A percentile compares a stretch with the other conserved stretches of the same genome.
Evolutionary conservation across 164 flowering plant species (phyloP).

Genomic region (Kalanchoe fedtschenkoi): DNA sequence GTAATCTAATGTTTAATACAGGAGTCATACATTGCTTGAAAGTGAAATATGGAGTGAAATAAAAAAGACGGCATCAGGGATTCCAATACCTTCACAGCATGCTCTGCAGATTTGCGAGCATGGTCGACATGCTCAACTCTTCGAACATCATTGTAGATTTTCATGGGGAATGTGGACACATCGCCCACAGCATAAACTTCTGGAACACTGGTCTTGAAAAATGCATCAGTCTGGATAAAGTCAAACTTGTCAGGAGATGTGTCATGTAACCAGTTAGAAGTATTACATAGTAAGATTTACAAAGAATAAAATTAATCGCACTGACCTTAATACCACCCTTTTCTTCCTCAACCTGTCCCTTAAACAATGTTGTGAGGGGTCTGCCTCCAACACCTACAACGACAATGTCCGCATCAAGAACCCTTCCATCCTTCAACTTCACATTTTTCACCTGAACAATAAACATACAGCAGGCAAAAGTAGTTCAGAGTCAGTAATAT

Average conservation of each 20-base stretch:
- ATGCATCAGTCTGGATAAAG: constrained; percentile 71
- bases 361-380: constrained; percentile 67
- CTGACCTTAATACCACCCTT: constrained; percentile 96
- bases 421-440: constrained; percentile 79
- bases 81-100: constrained; percentile 78
- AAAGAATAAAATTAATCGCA: neutral
- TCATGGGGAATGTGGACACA: constrained; percentile 93
- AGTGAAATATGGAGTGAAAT: neutral
- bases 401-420: constrained; percentile 90
- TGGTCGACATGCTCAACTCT: constrained; percentile 99
- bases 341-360: constrained; percentile 87
- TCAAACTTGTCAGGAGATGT: neutral
- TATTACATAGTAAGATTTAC: neutral
- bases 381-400: constrained; percentile 93
- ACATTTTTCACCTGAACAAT: constrained; percentile 76
- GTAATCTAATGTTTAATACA: too few relatives aligned
- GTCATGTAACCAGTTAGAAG: neutral
- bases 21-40: too few relatives aligned
- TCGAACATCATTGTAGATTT: constrained; percentile 68
- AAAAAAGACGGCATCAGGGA: neutral
- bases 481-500: neutral
- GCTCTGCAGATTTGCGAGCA: constrained; percentile 99
- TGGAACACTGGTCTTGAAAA: constrained; percentile 76
- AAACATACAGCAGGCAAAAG: neutral
- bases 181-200: constrained; percentile 96